Conservation (phyloP, 2,329 filamentous ascomycete genomes). For the Stachybotrys elegans region DNA sequence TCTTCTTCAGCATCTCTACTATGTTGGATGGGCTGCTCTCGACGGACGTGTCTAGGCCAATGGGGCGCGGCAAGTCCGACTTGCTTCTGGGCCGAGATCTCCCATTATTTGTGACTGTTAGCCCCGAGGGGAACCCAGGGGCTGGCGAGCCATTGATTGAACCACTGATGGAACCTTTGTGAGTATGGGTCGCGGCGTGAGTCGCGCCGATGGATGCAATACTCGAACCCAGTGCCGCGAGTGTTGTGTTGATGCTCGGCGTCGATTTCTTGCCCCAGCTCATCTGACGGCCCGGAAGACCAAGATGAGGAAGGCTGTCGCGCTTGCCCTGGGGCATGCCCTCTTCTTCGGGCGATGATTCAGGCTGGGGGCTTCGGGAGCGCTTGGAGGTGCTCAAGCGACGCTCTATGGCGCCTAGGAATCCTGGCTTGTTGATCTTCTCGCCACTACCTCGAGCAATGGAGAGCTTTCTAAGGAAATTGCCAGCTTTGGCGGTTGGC, state of each 20-base stretch:
- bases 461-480: conserved; percentile 58
- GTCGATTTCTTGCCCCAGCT: conserved; percentile 48
- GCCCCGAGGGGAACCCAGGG: conserved; percentile 40
- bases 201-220: conserved; percentile 51
- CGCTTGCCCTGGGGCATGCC: conserved; percentile 32
- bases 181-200: conserved; percentile 51
- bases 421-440: conserved; percentile 44
- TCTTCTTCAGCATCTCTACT: conserved; percentile 45
- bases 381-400: conserved; percentile 41
- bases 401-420: conserved; percentile 44
- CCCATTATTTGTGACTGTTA: conserved; percentile 43
- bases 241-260: conserved; percentile 55
- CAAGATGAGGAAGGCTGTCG: conserved; percentile 39
- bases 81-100: conserved; percentile 53
- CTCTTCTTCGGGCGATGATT: conserved; percentile 16
- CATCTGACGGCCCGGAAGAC: conserved; percentile 43
- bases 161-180: conserved; percentile 56
- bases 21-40: conserved; percentile 41
- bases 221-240: conserved; percentile 50
- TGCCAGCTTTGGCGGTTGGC: conserved; percentile 52
- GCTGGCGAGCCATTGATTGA: no score
- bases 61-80: conserved; percentile 43
- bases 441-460: conserved; percentile 39
- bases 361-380: conserved; percentile 34
- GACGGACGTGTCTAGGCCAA: conserved; percentile 18